Evolutionary conservation across 441 rosid genomes (phyloP), one percentile per base, ranked within the genome.

Genomic region (Mallotus repandus): DNA sequence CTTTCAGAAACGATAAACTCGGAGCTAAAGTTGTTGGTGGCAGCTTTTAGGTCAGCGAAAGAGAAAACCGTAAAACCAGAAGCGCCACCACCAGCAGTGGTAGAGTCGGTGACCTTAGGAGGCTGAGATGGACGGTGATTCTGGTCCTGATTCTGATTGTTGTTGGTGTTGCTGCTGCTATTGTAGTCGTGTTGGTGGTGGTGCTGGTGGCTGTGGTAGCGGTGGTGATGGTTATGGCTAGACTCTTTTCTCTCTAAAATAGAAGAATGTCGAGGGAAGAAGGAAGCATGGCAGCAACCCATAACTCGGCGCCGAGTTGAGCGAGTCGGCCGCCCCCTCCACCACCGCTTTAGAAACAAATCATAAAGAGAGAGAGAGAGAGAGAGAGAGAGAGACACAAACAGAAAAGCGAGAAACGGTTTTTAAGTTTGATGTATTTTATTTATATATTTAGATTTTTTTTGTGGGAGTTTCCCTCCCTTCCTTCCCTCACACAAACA

Each of bases 221-320:
- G 29, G 29, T 25, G 29, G 29, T 25, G 29, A 25, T 25, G 29
- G 29, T 25, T 25, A 49, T 66, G 69, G 43, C 68, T 69, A 68
- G 53, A 54, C 45, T 41, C 70, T 25, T 75, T 77, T 57, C 75
- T 74, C 32, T 74, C 84, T 11, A 79, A 55, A 72, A 60, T 10
- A 19, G 32, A 45, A 18, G 32, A 45, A 18, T 61, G 80, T 3
- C 68, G 76, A 73, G 76, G 80, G 6, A 81, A 50, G 53, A 87
- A 81, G 74, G 82, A 81, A 13, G 98, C 89, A 59, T 76, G 79
- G 83, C 98, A 94, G 78, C 97, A 89, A 72, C 98, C 97, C 98
- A 94, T 94, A 76, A 78, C 86, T 76, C 81, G 72, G 77, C 16
- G 46, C 64, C 76, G 84, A 85, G 87, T 86, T 80, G 77, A 84